phyloP scores from a whole-genome alignment of 2,329 filamentous ascomycete genomes.

The Trichoderma polysporum region DNA sequence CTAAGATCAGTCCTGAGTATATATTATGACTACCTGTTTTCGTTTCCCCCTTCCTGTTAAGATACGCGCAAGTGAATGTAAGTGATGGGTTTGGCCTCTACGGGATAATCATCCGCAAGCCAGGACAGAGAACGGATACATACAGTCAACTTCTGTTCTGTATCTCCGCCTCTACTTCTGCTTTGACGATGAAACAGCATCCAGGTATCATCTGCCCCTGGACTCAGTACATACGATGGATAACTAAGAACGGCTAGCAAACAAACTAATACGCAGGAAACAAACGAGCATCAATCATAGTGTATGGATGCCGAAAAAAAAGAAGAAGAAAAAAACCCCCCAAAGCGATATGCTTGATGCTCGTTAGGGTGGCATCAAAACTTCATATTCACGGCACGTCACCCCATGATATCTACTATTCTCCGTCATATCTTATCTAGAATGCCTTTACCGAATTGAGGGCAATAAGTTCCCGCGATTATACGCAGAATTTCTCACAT shows the following conservation, averaged over 20 bases:
- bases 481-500: no score
- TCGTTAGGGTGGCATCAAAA: neutral
- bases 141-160: neutral
- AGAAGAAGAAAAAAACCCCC: no score
- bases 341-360: neutral
- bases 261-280: neutral
- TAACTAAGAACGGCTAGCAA: neutral
- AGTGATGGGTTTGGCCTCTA: neutral
- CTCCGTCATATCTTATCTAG: neutral
- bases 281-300: no score
- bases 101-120: no score
- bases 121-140: no score
- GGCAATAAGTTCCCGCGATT: no score
- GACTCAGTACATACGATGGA: neutral
- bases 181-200: neutral
- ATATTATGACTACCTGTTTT: neutral
- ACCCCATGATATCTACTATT: neutral
- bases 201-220: no score
- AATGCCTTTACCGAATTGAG: neutral
- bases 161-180: neutral
- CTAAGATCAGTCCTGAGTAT: neutral
- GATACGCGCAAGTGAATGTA: neutral
- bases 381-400: neutral
- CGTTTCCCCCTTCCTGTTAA: neutral
- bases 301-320: no score